Conservation (phyloP, 2,329 filamentous ascomycete genomes). For the Ascochyta lentis region DNA sequence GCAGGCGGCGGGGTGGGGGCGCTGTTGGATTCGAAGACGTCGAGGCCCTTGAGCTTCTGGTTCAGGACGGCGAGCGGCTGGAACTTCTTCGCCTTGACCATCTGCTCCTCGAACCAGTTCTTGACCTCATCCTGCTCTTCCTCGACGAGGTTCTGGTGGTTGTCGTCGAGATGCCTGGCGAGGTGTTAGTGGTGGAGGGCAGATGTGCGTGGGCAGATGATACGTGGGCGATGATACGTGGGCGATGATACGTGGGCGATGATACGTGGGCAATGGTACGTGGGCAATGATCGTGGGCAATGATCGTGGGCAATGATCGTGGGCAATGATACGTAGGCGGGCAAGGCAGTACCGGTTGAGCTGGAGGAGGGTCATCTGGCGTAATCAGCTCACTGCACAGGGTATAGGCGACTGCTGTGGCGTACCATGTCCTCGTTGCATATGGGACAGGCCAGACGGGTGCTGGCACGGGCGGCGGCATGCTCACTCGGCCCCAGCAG, state of each 20-base stretch:
- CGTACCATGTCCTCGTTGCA: slow-evolving; percentile 96
- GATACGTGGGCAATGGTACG: no score
- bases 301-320: no score
- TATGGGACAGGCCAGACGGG: slow-evolving; percentile 89
- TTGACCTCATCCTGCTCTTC: slow-evolving; percentile 93
- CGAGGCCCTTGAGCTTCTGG: slow-evolving; percentile 89
- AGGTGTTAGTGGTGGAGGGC: slow-evolving; percentile 17
- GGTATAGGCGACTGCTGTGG: slow-evolving; percentile 22
- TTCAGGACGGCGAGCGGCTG: slow-evolving; percentile 90
- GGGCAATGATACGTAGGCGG: background rate
- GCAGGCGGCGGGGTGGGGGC: slow-evolving; percentile 56
- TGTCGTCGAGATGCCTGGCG: slow-evolving; percentile 79
- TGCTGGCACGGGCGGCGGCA: slow-evolving; percentile 62
- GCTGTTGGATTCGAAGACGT: slow-evolving; percentile 93
- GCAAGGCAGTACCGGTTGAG: slow-evolving; percentile 64
- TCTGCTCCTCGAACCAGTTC: slow-evolving; percentile 95
- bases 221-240: background rate
- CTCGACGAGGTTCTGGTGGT: slow-evolving; percentile 86
- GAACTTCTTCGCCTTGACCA: slow-evolving; percentile 90
- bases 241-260: no score
- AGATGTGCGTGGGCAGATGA: background rate
- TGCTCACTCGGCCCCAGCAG: slow-evolving; percentile 67
- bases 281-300: no score
- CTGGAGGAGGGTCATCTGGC: slow-evolving; percentile 85
- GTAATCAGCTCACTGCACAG: slow-evolving; percentile 34